Percentiles rank a stretch among this genome's conserved stretches.
These are phyloP conservation scores for Amylostereum areolatum DNA, from an alignment of 1,284 basidiomycete species.

Conservation along the genomic window DNA sequence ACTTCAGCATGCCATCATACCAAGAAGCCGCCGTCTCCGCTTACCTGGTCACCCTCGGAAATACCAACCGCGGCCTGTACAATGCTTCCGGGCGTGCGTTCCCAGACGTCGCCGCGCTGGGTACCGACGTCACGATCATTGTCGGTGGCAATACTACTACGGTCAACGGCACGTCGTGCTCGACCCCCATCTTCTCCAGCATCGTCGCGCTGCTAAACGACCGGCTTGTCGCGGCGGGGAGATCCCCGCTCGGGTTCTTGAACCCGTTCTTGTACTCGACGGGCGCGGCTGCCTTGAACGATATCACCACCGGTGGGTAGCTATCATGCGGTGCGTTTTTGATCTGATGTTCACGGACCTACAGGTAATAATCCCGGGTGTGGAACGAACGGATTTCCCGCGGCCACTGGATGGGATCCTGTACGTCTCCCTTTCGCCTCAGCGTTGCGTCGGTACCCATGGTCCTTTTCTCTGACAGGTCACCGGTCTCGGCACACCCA, in stretches of 20 bases:
- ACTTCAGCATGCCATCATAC: conserved; percentile 4
- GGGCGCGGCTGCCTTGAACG: neutral
- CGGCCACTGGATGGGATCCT: no score
- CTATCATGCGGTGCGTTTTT: no score
- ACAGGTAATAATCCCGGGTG: no score
- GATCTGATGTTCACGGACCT: conserved; percentile 3
- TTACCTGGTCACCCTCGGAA: conserved; percentile 2
- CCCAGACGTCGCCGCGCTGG: conserved; percentile 54
- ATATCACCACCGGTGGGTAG: neutral
- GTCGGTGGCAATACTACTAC: conserved; percentile 37
- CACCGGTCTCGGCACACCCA: neutral
- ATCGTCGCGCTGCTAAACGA: conserved; percentile 56
- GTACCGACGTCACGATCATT: conserved; percentile 51
- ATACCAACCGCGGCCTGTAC: conserved; percentile 1
- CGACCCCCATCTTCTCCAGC: conserved; percentile 55
- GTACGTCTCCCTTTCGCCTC: no score
- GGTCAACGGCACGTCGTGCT: conserved; percentile 54
- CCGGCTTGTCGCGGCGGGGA: conserved; percentile 42
- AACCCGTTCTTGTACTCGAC: conserved; percentile 42
- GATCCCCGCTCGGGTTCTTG: conserved; percentile 51
- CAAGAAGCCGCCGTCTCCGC: conserved; percentile 2
- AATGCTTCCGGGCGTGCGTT: conserved; percentile 7
- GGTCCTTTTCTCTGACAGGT: no score
- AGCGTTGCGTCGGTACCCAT: no score
- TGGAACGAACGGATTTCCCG: no score